phyloP scores from a whole-genome alignment of 2,329 filamentous ascomycete species.

The Triangularia setosa region DNA sequence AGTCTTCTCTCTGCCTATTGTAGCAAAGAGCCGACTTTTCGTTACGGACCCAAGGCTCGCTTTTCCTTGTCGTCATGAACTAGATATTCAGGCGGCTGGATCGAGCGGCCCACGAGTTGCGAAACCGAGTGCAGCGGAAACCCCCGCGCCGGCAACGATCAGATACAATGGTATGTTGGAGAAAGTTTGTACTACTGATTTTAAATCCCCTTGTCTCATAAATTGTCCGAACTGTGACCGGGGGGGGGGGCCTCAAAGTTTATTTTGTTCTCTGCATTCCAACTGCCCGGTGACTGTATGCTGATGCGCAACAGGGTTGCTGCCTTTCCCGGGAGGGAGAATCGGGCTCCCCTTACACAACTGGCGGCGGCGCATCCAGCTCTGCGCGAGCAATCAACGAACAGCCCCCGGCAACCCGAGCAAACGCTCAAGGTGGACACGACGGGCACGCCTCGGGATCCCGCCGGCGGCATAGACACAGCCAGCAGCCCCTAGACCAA shows the following conservation, averaged over 20 bases:
- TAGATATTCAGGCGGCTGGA: constrained; percentile 25
- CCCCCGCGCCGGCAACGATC: not conserved
- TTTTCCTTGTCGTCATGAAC: constrained; percentile 24
- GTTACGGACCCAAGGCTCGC: not conserved
- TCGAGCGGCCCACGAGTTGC: constrained; percentile 22
- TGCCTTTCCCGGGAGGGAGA: constrained; percentile 52
- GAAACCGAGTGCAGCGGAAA: constrained; percentile 12
- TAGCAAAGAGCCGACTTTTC: not conserved
- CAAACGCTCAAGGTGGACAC: constrained; percentile 26
- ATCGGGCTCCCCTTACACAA: constrained; percentile 52
- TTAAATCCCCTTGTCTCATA: not conserved
- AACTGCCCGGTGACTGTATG: not conserved
- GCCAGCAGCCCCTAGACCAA: constrained; percentile 48
- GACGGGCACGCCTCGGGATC: constrained; percentile 22
- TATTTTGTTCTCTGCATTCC: not conserved
- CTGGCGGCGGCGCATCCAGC: constrained; percentile 43
- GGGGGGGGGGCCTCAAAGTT: not conserved
- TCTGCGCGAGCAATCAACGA: constrained; percentile 53
- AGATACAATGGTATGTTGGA: constrained; percentile 23
- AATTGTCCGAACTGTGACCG: not conserved
- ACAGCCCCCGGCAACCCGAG: constrained; percentile 32
- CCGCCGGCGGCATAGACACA: constrained; percentile 29
- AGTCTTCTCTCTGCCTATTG: not conserved
- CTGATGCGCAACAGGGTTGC: constrained; percentile 45
- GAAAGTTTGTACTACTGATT: not conserved